Evolutionary conservation across 305 asterid species (phyloP).

Genomic region (Coffea humblotiana): DNA sequence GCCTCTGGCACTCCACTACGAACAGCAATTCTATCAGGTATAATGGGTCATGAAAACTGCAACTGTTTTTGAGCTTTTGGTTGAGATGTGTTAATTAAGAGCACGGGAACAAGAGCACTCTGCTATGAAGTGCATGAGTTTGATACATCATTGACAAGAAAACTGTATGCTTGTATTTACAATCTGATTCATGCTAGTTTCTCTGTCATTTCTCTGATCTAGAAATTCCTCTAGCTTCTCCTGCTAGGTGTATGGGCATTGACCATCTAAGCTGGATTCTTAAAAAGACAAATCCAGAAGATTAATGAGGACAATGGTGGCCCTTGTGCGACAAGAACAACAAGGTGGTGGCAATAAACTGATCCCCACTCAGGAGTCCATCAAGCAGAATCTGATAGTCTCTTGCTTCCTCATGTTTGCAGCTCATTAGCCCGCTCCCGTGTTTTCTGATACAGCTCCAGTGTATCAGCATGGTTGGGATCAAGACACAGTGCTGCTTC

Average conservation of each 20-base stretch:
- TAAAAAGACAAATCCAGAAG: slow-evolving; percentile 17
- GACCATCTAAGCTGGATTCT: slow-evolving; percentile 27
- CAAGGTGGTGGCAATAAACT: neutral
- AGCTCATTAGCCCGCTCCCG: slow-evolving; percentile 38
- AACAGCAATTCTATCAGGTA: slow-evolving; percentile 17
- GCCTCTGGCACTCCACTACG: neutral
- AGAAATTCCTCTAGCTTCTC: neutral
- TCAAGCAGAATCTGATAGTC: slow-evolving; percentile 15
- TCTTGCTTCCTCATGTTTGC: slow-evolving; percentile 23
- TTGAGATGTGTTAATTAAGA: neutral
- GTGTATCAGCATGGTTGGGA: slow-evolving; percentile 64
- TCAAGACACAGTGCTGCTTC: slow-evolving; percentile 91
- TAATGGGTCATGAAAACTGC: slow-evolving; percentile 12
- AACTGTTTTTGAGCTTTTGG: neutral
- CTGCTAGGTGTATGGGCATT: slow-evolving; percentile 14
- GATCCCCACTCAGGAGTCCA: slow-evolving; percentile 15
- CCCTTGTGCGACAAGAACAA: slow-evolving; percentile 20
- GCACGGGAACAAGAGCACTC: slow-evolving; percentile 15
- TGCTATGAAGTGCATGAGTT: slow-evolving; percentile 17
- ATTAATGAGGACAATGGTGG: slow-evolving; percentile 5
- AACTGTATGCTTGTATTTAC: slow-evolving; percentile 25
- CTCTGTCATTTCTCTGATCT: slow-evolving; percentile 14
- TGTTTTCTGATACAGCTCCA: slow-evolving; percentile 62
- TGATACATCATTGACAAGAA: slow-evolving; percentile 16
- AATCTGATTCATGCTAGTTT: slow-evolving; percentile 14